Conservation (phyloP, 805 yeast genomes). For the Hanseniaspora taiwanica region DNA sequence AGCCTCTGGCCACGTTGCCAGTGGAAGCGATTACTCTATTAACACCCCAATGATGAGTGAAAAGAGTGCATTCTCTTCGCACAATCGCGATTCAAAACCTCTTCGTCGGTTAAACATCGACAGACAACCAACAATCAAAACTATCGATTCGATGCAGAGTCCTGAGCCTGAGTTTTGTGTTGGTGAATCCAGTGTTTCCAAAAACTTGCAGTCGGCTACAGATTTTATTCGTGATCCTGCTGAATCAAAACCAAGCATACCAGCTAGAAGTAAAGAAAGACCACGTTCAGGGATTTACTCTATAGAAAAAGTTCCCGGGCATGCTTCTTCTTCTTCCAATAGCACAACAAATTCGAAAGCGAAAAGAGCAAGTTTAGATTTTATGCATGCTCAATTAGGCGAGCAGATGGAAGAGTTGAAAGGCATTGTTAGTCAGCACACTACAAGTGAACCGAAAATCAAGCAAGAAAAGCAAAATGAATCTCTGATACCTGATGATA, state of each 20-base stretch:
- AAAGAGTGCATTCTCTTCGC: neutral
- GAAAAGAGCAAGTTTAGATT: constrained; percentile 14
- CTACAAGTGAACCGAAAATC: too few species aligned
- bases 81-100: neutral
- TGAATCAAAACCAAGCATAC: constrained; percentile 23
- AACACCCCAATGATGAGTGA: neutral
- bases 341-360: neutral
- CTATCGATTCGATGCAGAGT: neutral
- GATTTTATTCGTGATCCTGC: too few species aligned
- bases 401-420: constrained; percentile 9
- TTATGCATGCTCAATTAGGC: constrained; percentile 12
- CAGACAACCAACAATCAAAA: neutral
- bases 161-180: neutral
- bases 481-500: neutral
- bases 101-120: neutral
- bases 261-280: constrained; percentile 22
- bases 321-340: neutral
- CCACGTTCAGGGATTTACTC: constrained; percentile 17
- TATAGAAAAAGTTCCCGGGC: neutral
- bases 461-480: neutral
- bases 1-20: constrained; percentile 14
- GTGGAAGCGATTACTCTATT: constrained; percentile 9
- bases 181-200: too few species aligned
- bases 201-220: too few species aligned
- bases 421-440: constrained; percentile 1